These are phyloP conservation scores for Dacryopinax spathularia DNA, from an alignment of 768 basidiomycete species.

Conservation along the genomic window DNA sequence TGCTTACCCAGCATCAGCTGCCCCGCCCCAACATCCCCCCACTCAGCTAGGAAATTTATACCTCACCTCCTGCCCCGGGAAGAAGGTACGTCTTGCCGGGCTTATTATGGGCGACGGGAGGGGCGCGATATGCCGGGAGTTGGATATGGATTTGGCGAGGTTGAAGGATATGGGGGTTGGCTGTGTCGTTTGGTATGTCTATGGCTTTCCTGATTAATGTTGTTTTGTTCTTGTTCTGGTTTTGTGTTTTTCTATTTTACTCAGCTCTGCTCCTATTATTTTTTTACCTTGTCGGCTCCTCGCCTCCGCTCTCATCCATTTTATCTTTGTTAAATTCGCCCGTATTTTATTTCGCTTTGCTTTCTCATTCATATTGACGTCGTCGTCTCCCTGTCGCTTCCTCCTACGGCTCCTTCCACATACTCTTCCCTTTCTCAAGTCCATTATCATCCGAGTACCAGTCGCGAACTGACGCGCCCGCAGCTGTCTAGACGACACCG, in stretches of 20 bases:
- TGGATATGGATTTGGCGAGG: conserved; percentile 59
- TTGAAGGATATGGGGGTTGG: conserved; percentile 60
- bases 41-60: conserved; percentile 66
- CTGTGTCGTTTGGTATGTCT: conserved; percentile 75
- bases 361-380: too few relatives aligned
- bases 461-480: neutral
- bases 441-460: too few relatives aligned
- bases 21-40: conserved; percentile 6
- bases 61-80: conserved; percentile 86
- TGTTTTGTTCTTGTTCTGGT: too few relatives aligned
- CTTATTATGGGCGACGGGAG: conserved; percentile 70
- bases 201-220: too few relatives aligned
- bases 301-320: too few relatives aligned
- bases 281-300: too few relatives aligned
- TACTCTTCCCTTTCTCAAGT: conserved; percentile 4
- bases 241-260: too few relatives aligned
- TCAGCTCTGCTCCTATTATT: too few relatives aligned
- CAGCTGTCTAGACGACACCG: conserved; percentile 74
- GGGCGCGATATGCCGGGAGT: conserved; percentile 66
- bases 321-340: too few relatives aligned
- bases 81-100: conserved; percentile 66
- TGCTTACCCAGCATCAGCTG: neutral
- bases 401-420: conserved; percentile 4
- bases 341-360: too few relatives aligned
- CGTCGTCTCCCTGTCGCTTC: conserved; percentile 14